Percentiles rank a stretch among this genome's conserved stretches.
Conservation (phyloP, 73 alveolate species). For the Paramecium biaurelia region DNA sequence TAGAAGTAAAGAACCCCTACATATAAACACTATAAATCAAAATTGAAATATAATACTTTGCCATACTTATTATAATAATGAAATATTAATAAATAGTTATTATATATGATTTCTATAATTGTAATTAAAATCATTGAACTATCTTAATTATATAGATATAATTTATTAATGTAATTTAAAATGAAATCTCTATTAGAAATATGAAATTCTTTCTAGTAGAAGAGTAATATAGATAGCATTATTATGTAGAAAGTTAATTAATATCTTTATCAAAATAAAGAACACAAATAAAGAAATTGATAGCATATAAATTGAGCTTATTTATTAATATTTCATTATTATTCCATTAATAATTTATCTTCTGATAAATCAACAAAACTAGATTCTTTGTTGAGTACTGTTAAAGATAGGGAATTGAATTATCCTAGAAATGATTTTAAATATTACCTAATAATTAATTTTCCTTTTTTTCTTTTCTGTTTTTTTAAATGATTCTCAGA, state of each 20-base stretch:
- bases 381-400: slow-evolving; percentile 43
- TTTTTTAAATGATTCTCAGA: not conserved
- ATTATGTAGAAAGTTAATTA: too few species aligned
- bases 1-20: not conserved
- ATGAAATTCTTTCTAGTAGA: too few species aligned
- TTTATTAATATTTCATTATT: not conserved
- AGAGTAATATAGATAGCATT: too few species aligned
- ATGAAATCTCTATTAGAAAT: too few species aligned
- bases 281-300: not conserved
- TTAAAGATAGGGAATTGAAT: not conserved
- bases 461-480: not conserved
- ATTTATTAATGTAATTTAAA: too few species aligned
- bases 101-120: too few species aligned
- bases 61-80: not conserved
- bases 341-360: slow-evolving; percentile 45
- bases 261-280: not conserved
- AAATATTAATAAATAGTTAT: not conserved
- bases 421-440: not conserved
- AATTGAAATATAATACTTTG: not conserved
- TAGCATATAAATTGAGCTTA: not conserved
- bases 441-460: not conserved
- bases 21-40: not conserved
- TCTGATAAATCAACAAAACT: slow-evolving; percentile 46
- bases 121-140: too few species aligned
- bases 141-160: too few species aligned